These are phyloP conservation scores for Arthrobotrys sphaeroides DNA, from an alignment of 2,329 filamentous ascomycete genomes.

Conservation along the genomic window DNA sequence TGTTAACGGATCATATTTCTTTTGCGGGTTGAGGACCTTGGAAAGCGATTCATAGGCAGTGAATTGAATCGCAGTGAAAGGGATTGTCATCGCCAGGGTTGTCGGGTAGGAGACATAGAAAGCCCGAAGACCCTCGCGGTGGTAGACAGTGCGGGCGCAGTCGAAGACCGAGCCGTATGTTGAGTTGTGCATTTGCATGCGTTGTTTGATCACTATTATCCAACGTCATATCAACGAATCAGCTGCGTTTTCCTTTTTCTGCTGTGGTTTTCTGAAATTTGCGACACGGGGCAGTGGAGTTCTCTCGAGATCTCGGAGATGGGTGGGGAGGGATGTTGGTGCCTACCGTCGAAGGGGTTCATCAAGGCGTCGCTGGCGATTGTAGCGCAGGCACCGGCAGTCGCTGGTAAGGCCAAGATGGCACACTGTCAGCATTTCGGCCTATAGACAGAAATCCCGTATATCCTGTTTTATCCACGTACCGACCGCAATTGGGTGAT, in stretches of 20 bases:
- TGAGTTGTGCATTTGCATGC: slow-evolving; percentile 98
- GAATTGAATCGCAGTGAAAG: slow-evolving; percentile 96
- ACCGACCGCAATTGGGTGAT: slow-evolving; percentile 95
- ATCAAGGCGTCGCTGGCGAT: slow-evolving; percentile 98
- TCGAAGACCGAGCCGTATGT: slow-evolving; percentile 85
- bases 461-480: slow-evolving; percentile 59
- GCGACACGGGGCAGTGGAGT: neutral
- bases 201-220: slow-evolving; percentile 89
- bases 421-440: slow-evolving; percentile 33
- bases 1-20: slow-evolving; percentile 88
- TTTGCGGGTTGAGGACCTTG: slow-evolving; percentile 86
- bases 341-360: slow-evolving; percentile 96
- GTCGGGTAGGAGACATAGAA: slow-evolving; percentile 99
- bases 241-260: neutral
- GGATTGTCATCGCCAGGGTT: slow-evolving; percentile 97
- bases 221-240: slow-evolving; percentile 18
- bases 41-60: slow-evolving; percentile 97
- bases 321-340: neutral
- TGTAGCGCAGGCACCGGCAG: slow-evolving; percentile 91
- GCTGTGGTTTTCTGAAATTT: slow-evolving; percentile 18
- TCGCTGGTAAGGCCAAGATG: slow-evolving; percentile 67
- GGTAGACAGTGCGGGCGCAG: slow-evolving; percentile 88
- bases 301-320: no score
- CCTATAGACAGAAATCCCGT: slow-evolving; percentile 47
- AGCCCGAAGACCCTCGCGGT: slow-evolving; percentile 83